Conservation (phyloP, 1,284 basidiomycete species). For the Earliella scabrosa region DNA sequence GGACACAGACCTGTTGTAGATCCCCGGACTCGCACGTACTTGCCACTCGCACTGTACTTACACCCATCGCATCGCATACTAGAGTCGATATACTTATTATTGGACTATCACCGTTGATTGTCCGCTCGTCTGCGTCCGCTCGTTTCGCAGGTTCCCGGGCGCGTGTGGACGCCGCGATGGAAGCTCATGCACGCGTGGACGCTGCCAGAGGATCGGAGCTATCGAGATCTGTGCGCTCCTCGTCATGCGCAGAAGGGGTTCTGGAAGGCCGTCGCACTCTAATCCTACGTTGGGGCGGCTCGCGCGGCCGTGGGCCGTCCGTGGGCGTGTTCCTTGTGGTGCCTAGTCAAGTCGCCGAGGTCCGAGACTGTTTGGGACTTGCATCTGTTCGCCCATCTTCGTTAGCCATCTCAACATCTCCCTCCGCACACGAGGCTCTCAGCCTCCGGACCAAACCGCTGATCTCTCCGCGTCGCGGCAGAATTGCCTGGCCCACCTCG, state of each 20-base stretch:
- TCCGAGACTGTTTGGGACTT: neutral
- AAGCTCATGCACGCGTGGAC: neutral
- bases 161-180: neutral
- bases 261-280: conserved; percentile 12
- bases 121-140: neutral
- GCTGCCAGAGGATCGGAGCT: neutral
- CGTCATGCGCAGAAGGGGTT: neutral
- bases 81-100: conserved; percentile 10
- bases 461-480: conserved; percentile 8
- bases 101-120: neutral
- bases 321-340: conserved; percentile 8
- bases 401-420: conserved; percentile 11
- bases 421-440: conserved; percentile 22
- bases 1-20: conserved; percentile 23
- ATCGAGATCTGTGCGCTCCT: conserved; percentile 14
- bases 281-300: conserved; percentile 17
- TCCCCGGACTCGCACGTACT: neutral
- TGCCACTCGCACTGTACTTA: conserved; percentile 9
- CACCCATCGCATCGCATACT: conserved; percentile 2
- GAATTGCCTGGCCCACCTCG: neutral
- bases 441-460: conserved; percentile 13
- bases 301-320: neutral
- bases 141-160: neutral
- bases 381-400: neutral
- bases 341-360: neutral